A percentile compares a stretch with the other conserved stretches of the same genome.
Evolutionary conservation across 805 yeast genomes (phyloP).

Genomic region (baker's yeast (Saccharomyces cerevisiae)): DNA sequence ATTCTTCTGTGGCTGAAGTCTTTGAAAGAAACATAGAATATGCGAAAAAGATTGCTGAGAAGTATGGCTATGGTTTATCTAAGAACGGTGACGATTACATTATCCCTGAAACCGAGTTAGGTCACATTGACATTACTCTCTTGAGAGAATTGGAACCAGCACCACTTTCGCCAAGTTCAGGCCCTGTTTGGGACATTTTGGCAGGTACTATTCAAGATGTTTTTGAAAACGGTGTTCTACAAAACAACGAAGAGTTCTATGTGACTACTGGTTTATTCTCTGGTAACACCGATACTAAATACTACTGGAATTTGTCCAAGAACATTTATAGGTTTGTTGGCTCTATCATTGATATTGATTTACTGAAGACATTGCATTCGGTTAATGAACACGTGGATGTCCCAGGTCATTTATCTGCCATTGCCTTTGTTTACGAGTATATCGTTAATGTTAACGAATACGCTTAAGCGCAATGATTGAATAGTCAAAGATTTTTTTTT

Average conservation of each 20-base stretch:
- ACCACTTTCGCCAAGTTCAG: conserved; percentile 32
- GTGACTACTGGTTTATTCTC: conserved; percentile 45
- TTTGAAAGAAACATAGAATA: conserved; percentile 32
- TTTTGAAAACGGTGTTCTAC: conserved; percentile 41
- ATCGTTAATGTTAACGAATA: conserved; percentile 27
- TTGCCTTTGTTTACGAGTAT: conserved; percentile 50
- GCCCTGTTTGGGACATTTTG: conserved; percentile 34
- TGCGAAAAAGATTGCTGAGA: conserved; percentile 38
- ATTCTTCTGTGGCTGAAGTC: conserved; percentile 40
- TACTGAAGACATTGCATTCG: conserved; percentile 42
- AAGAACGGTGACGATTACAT: conserved; percentile 15
- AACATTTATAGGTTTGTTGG: conserved; percentile 45
- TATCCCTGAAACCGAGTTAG: conserved; percentile 22
- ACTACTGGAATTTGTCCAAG: conserved; percentile 48
- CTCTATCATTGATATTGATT: conserved; percentile 11
- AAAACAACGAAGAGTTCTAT: conserved; percentile 19
- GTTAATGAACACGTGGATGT: conserved; percentile 52
- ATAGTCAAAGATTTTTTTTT: neutral
- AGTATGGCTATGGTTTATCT: conserved; percentile 41
- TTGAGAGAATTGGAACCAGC: conserved; percentile 31
- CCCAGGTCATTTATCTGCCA: conserved; percentile 50
- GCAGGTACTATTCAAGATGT: conserved; percentile 50
- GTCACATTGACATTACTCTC: conserved; percentile 23
- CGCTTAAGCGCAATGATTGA: neutral
- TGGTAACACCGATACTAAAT: conserved; percentile 56